A percentile compares a stretch with the other conserved stretches of the same genome.
Conservation (phyloP, 345 rosid species). For the Arabis alpina region DNA sequence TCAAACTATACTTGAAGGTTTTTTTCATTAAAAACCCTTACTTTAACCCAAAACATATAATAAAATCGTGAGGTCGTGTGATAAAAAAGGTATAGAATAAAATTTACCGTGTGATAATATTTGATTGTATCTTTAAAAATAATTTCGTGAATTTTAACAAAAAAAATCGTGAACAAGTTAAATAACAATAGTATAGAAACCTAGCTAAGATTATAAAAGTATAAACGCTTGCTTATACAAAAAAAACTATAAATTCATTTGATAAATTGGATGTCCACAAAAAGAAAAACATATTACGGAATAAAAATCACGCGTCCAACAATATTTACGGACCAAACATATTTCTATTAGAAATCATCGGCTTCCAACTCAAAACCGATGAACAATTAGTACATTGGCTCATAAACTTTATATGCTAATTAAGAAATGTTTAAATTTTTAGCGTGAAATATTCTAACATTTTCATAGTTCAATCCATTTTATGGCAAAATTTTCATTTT, state of each 20-base stretch:
- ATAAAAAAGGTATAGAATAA: not conserved
- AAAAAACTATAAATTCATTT: too few species aligned
- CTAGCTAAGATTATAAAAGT: too few species aligned
- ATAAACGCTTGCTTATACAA: too few species aligned
- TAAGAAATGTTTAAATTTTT: too few species aligned
- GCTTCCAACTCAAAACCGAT: too few species aligned
- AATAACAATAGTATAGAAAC: not conserved
- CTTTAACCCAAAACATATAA: conserved; percentile 18
- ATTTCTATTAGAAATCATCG: too few species aligned
- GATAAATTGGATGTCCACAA: not conserved
- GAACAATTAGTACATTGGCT: too few species aligned
- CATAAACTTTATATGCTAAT: too few species aligned
- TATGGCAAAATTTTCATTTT: not conserved
- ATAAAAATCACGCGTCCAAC: not conserved
- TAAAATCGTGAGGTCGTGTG: conserved; percentile 19
- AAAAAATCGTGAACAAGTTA: not conserved
- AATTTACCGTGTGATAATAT: not conserved
- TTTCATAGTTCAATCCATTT: not conserved
- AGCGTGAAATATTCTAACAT: too few species aligned
- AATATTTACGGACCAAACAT: not conserved
- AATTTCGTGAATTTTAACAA: not conserved
- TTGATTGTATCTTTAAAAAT: not conserved
- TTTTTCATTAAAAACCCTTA: too few species aligned
- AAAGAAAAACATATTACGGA: not conserved
- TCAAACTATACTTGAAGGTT: too few species aligned